Evolutionary conservation across 2,329 filamentous ascomycete species (phyloP), one percentile per base, ranked within the genome.

Genomic region (Hypoxylon sp.): DNA sequence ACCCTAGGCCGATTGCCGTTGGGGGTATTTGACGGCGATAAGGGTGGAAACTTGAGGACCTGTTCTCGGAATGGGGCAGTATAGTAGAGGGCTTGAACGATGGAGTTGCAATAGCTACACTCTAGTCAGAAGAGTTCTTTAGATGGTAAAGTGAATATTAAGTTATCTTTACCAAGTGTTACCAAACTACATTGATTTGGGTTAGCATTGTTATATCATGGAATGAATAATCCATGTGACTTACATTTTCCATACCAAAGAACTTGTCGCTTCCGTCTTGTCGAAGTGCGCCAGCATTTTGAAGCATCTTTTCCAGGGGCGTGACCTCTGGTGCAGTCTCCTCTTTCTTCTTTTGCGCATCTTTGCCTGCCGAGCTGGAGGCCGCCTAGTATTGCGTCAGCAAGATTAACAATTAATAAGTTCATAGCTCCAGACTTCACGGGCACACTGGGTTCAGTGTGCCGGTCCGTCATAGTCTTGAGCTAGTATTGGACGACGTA

Each of bases 201-300:
- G 77, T 84, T 74, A 84, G 83, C 73, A 70, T 55, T 58, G 60
- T 43, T 25, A 56, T 46, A 63, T 32, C 23, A 55, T 60, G 56
- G 57, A 30, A 50, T 52, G n/a, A 14, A 23, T 11, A 59, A 53
- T 16, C 39, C 19, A 47, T 53, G 21, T 67, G 59, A 66, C 69
- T 81, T 85, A 98, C 95, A 82, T 99, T 99, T 81, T 99, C 96
- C 78, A 98, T 91, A 14, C 96, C 96, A 81, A 96, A 98, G 83
- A 97, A 99, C 82, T 97, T 97, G 82, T 98, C 96, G 77, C 92
- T 97, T 57, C 96, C 96, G 80, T 98, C 94, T 71, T 87, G 84
- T 74, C 93, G 89, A 71, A 96, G 82, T 2, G 94, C 89, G 2
- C 94, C 94, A 63, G 92, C 89, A 79, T 93, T 91, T 73, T 89